These are phyloP conservation scores for Pholiota adiposa DNA, from an alignment of 1,284 basidiomycete species.

Conservation along the genomic window DNA sequence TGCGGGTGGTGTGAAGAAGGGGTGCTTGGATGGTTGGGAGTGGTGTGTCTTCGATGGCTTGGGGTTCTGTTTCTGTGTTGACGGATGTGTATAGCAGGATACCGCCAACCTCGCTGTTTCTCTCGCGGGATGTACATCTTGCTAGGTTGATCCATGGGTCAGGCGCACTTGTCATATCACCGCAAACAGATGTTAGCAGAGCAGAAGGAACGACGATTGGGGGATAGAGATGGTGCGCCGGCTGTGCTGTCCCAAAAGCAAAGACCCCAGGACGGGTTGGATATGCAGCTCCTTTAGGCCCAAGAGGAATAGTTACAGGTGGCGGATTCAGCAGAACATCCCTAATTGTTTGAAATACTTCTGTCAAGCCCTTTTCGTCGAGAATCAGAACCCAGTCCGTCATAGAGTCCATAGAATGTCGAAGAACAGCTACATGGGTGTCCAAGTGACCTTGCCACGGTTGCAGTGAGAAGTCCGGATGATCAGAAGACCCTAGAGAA, in stretches of 20 bases:
- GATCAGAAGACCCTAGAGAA: constrained; percentile 19
- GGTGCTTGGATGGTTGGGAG: no score
- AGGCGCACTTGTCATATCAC: constrained; percentile 10
- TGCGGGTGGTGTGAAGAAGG: no score
- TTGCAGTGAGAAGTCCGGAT: constrained; percentile 49
- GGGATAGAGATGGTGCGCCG: constrained; percentile 55
- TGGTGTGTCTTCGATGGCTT: no score
- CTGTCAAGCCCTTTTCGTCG: constrained; percentile 36
- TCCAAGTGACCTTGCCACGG: constrained; percentile 36
- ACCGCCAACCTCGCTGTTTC: not conserved
- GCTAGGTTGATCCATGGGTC: constrained; percentile 51
- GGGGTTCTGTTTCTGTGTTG: no score
- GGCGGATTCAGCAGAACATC: constrained; percentile 18
- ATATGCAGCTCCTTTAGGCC: constrained; percentile 10
- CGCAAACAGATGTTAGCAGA: constrained; percentile 28
- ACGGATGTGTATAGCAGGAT: no score
- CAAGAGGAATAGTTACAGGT: constrained; percentile 14
- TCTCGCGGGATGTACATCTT: constrained; percentile 27
- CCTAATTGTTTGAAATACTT: constrained; percentile 5
- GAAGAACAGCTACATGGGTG: constrained; percentile 36
- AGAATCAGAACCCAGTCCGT: constrained; percentile 58
- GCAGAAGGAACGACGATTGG: constrained; percentile 54
- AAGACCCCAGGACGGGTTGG: not conserved
- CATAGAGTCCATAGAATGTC: constrained; percentile 38
- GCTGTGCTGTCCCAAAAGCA: constrained; percentile 24